phyloP scores from a whole-genome alignment of 139 green algal species.

The Tetraselmis chui region DNA sequence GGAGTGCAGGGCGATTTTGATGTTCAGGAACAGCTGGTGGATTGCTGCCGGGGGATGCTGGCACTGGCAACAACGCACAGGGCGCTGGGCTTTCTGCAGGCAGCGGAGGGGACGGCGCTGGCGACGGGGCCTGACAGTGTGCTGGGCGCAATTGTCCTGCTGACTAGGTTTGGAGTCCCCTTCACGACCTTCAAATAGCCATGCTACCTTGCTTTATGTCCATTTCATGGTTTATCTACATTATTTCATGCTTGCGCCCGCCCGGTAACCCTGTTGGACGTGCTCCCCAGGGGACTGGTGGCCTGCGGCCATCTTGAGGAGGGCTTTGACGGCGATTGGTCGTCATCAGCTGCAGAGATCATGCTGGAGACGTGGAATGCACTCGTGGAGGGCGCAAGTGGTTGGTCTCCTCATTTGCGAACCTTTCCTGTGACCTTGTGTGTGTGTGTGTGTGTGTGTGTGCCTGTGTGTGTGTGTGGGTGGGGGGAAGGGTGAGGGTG shows the following conservation, averaged over 20 bases:
- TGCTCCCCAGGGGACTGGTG: neutral
- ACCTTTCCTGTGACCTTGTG: too few relatives aligned
- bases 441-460: too few relatives aligned
- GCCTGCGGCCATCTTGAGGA: neutral
- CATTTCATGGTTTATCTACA: too few relatives aligned
- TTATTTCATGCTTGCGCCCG: too few relatives aligned
- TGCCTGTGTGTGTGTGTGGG: too few relatives aligned
- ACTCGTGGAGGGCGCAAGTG: neutral
- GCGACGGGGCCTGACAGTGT: neutral
- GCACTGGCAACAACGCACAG: neutral
- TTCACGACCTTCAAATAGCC: too few relatives aligned
- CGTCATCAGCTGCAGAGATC: neutral
- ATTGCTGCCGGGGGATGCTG: constrained; percentile 49
- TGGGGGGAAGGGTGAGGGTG: too few relatives aligned
- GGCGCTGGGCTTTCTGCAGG: neutral
- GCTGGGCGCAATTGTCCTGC: constrained; percentile 10
- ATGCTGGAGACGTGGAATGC: neutral
- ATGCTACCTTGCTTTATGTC: too few relatives aligned
- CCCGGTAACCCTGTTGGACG: neutral
- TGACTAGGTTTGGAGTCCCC: constrained; percentile 3
- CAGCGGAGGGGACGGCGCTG: neutral
- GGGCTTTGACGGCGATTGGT: neutral
- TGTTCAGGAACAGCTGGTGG: constrained; percentile 50
- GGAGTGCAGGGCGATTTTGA: constrained; percentile 26
- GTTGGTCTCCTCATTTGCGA: too few relatives aligned